Percentiles rank a stretch among this genome's conserved stretches.
phyloP scores from a whole-genome alignment of 768 basidiomycete species.

The Rhodotorula paludigena region DNA sequence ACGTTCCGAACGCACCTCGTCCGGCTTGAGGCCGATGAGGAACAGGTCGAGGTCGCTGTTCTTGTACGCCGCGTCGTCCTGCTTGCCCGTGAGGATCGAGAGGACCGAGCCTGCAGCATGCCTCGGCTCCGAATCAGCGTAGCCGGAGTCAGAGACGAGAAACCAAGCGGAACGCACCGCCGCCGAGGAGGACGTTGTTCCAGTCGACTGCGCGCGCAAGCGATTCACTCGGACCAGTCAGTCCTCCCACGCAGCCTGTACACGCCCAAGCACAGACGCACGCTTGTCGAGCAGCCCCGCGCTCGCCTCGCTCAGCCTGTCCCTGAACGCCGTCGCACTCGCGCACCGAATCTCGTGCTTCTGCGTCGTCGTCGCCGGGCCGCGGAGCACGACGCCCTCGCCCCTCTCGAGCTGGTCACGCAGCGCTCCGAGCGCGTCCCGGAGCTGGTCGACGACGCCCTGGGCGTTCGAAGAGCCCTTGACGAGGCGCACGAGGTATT shows the following conservation, averaged over 20 bases:
- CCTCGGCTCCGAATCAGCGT: too few relatives aligned
- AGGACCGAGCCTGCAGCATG: too few relatives aligned
- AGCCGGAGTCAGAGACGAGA: too few relatives aligned
- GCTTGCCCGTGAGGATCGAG: conserved; percentile 4
- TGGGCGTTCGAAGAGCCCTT: background rate
- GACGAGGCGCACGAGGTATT: conserved; percentile 5
- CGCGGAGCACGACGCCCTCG: background rate
- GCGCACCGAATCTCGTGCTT: background rate
- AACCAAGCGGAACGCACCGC: too few relatives aligned
- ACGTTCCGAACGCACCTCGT: conserved; percentile 1
- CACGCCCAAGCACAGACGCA: background rate
- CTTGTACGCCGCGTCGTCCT: background rate
- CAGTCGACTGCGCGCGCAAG: conserved; percentile 6
- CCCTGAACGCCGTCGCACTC: background rate
- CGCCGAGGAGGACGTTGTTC: conserved; percentile 4
- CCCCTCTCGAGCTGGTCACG: background rate
- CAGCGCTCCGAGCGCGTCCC: background rate
- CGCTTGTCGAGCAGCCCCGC: conserved; percentile 10
- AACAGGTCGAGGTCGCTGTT: conserved; percentile 20
- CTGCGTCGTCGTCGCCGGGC: background rate
- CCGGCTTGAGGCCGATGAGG: conserved; percentile 17
- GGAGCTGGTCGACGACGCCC: background rate
- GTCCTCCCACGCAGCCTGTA: background rate
- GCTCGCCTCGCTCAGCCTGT: background rate
- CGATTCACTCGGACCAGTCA: too few relatives aligned